Percentiles rank a stretch among this genome's conserved stretches.
phyloP scores from a whole-genome alignment of 441 rosid species.

The Heliophila coronopifolia region DNA sequence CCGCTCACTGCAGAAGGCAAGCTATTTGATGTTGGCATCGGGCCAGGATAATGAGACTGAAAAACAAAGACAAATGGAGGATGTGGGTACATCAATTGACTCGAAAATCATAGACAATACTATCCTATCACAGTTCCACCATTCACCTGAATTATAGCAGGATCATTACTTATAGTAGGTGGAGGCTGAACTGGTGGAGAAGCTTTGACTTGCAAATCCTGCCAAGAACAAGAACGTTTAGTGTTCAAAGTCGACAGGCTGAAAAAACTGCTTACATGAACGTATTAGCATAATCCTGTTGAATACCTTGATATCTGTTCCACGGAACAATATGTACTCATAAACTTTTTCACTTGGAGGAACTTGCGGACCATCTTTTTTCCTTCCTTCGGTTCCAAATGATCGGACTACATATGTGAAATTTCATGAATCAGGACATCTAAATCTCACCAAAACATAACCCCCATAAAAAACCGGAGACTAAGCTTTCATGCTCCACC shows the following conservation, averaged over 20 bases:
- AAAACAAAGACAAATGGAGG: slow-evolving; percentile 16
- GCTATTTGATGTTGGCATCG: slow-evolving; percentile 46
- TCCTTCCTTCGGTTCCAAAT: slow-evolving; percentile 94
- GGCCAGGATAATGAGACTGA: slow-evolving; percentile 85
- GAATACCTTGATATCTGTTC: slow-evolving; percentile 88
- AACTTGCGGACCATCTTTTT: slow-evolving; percentile 77
- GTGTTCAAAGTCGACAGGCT: background rate
- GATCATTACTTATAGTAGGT: slow-evolving; percentile 68
- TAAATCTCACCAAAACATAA: slow-evolving; percentile 7
- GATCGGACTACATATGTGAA: slow-evolving; percentile 57
- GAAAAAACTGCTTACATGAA: background rate
- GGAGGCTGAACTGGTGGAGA: slow-evolving; percentile 72
- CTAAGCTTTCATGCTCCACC: background rate
- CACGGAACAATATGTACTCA: slow-evolving; percentile 85
- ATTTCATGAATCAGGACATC: background rate
- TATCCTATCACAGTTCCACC: background rate
- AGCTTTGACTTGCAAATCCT: slow-evolving; percentile 96
- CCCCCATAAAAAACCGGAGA: background rate
- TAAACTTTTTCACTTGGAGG: slow-evolving; percentile 69
- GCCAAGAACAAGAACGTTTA: slow-evolving; percentile 16
- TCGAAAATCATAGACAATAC: background rate
- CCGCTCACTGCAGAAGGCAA: slow-evolving; percentile 54
- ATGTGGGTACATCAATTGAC: slow-evolving; percentile 7
- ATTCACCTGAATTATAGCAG: slow-evolving; percentile 86
- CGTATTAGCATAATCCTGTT: background rate